Conservation (phyloP, 148 eudicot genomes). For the Amaranthus hypochondriacus region DNA sequence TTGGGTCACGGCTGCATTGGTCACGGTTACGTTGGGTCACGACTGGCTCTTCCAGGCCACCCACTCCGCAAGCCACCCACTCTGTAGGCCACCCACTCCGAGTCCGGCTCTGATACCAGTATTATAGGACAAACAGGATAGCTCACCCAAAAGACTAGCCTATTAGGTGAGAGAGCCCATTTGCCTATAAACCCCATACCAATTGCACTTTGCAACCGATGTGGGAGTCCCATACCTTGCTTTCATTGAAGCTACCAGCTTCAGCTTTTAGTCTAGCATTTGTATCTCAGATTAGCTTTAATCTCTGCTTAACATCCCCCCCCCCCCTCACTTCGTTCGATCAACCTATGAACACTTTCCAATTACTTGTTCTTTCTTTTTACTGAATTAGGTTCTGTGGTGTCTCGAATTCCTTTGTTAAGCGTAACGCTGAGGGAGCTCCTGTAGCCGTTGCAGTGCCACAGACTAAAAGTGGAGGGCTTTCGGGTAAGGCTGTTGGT, state of each 20-base stretch:
- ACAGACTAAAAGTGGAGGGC: conserved; percentile 36
- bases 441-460: conserved; percentile 28
- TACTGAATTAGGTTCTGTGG: conserved; percentile 67
- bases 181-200: too few species aligned
- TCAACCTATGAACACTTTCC: not conserved
- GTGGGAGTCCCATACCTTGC: not conserved
- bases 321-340: not conserved
- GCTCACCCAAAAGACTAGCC: too few species aligned
- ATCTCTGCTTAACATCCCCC: not conserved
- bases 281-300: not conserved
- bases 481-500: conserved; percentile 31
- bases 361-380: not conserved
- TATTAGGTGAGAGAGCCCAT: too few species aligned
- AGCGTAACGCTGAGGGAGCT: conserved; percentile 50
- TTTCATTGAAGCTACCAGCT: not conserved
- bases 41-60: too few species aligned
- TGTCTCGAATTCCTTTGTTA: conserved; percentile 69
- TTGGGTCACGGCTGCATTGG: too few species aligned
- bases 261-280: not conserved
- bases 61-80: too few species aligned
- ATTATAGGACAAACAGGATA: too few species aligned
- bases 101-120: too few species aligned
- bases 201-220: too few species aligned
- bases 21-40: too few species aligned
- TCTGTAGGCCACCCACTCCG: too few species aligned